Conservation (phyloP, 768 basidiomycete genomes). For the Pisolithus marmoratus region DNA sequence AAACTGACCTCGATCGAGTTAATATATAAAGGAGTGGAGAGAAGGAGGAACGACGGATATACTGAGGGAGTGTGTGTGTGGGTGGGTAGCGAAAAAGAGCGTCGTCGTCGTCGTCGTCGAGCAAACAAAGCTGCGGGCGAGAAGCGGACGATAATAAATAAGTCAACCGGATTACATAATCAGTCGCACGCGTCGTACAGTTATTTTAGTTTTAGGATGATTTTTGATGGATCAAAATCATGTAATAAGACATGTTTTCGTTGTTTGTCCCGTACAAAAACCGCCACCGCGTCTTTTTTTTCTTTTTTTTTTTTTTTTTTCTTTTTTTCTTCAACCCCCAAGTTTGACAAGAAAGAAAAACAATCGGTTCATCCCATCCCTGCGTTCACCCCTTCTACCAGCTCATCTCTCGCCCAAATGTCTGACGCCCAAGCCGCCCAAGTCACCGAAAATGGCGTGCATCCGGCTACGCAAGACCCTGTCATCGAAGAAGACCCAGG, state of each 20-base stretch:
- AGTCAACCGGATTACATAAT: conserved; percentile 17
- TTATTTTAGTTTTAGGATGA: too few species aligned
- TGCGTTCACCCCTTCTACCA: conserved; percentile 46
- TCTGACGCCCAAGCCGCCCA: conserved; percentile 88
- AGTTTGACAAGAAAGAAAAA: conserved; percentile 80
- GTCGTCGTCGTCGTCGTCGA: conserved; percentile 14
- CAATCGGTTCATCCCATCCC: conserved; percentile 72
- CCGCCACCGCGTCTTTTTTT: conserved; percentile 2
- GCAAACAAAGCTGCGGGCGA: conserved; percentile 1
- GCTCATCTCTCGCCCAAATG: conserved; percentile 60
- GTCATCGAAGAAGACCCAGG: conserved; percentile 65
- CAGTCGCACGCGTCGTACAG: conserved; percentile 12
- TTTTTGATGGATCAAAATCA: too few species aligned
- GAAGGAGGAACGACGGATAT: conserved; percentile 12
- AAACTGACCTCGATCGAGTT: conserved; percentile 3
- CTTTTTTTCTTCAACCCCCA: conserved; percentile 67
- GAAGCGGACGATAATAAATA: not conserved
- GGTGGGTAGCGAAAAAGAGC: conserved; percentile 8
- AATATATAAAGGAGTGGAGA: conserved; percentile 13
- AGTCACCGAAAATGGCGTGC: conserved; percentile 79
- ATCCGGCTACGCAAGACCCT: conserved; percentile 68
- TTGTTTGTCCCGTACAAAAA: conserved; percentile 35
- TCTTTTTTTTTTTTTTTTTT: conserved; percentile 23
- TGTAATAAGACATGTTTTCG: too few species aligned
- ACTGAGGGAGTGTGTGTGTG: conserved; percentile 16